Evolutionary conservation across 2,329 filamentous ascomycete genomes (phyloP), one percentile per base, ranked within the genome.

Genomic region (Monosporascus sp.): DNA sequence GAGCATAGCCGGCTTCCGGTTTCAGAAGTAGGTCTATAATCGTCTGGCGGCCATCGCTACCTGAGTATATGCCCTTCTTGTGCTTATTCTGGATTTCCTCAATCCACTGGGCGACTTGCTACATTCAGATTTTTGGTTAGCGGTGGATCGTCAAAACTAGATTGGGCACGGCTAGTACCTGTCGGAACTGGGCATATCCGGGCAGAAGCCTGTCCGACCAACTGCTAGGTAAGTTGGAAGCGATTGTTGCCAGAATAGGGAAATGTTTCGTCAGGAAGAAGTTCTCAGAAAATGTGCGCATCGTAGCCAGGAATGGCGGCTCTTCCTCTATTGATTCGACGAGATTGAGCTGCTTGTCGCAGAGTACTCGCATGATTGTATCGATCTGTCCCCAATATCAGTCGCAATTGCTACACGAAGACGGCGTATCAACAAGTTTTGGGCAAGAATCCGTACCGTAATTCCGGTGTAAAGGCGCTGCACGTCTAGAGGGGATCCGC

Each of bases 211-310:
- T 51, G 24, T 51, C 50, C 8, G 50, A 38, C 5, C 44, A 37
- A 20, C 41, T 35, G 24, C 24, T n/a, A 18, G 50, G 50, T 8
- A 51, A 46, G 41, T 35, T 51, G 5, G 50, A 51, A 18, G 50
- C 50, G 17, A 51, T 38, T 41, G 38, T 45, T 5, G 46, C 46
- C 3, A 51, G 26, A 46, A 51, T 51, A 18, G 50, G 50, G 41
- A 51, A 51, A 24, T 51, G 50, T 28, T 51, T 51, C 9, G 46
- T 38, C 5, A 51, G 50, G 22, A 51, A 51, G 50, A 51, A 51
- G 20, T 41, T 51, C 37, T 51, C 50, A 4, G 50, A 51, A 51
- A 51, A 51, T 17, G 50, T 51, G 15, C 50, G 50, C 5, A 51
- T 24, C 2, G 50, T 51, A 46, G 38, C 50, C 11, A 51, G 26